Conservation (phyloP, 1,139 yeast genomes). For the Lodderomyces beijingensis region DNA sequence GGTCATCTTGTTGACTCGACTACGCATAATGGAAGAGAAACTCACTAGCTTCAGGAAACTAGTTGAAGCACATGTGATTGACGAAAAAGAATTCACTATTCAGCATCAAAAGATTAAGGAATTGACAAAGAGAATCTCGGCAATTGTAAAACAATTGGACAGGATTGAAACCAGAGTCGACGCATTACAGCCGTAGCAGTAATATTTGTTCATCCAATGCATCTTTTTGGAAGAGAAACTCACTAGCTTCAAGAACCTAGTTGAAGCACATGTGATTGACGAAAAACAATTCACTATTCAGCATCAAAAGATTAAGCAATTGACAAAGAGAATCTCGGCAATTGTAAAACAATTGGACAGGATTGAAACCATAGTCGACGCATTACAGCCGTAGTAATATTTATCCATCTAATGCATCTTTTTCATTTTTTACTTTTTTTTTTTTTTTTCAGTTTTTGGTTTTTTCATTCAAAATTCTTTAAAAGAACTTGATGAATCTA, state of each 20-base stretch:
- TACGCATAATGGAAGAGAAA: slow-evolving; percentile 39
- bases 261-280: slow-evolving; percentile 13
- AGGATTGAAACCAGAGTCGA: slow-evolving; percentile 33
- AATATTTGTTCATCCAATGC: too few relatives aligned
- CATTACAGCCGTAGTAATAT: neutral
- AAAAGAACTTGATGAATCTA: slow-evolving; percentile 29
- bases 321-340: slow-evolving; percentile 31
- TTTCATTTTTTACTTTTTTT: slow-evolving; percentile 1
- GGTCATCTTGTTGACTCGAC: slow-evolving; percentile 45
- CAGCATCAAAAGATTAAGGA: slow-evolving; percentile 29
- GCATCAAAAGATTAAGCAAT: slow-evolving; percentile 26
- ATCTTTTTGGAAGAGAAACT: slow-evolving; percentile 41
- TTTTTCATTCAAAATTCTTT: slow-evolving; percentile 7
- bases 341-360: slow-evolving; percentile 28
- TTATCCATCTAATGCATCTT: neutral
- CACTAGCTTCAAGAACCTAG: slow-evolving; percentile 18
- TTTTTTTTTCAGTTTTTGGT: neutral
- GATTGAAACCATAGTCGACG: slow-evolving; percentile 33
- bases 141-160: slow-evolving; percentile 26
- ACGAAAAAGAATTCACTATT: slow-evolving; percentile 21
- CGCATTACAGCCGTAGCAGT: too few relatives aligned
- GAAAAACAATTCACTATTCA: slow-evolving; percentile 24
- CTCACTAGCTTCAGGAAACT: slow-evolving; percentile 22
- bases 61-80: slow-evolving; percentile 13
- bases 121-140: slow-evolving; percentile 31